A percentile compares a stretch with the other conserved stretches of the same genome.
Conservation (phyloP, 208 protist genomes). For the Crithidia sp. region DNA sequence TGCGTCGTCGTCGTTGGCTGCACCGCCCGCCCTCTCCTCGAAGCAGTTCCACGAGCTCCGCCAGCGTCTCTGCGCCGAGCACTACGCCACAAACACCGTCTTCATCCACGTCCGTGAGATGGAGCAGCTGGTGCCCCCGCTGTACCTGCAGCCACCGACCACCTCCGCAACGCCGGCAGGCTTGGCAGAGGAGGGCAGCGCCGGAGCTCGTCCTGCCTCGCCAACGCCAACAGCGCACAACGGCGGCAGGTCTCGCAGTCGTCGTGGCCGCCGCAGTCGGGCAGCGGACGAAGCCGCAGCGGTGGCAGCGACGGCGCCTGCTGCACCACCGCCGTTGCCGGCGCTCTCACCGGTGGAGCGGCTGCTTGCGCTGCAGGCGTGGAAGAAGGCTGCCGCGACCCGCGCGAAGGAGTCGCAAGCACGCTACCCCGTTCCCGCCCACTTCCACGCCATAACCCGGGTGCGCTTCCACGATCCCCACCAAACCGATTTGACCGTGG, state of each 20-base stretch:
- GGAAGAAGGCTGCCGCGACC: constrained; percentile 52
- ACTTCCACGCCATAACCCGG: constrained; percentile 81
- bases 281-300: background rate
- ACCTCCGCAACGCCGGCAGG: background rate
- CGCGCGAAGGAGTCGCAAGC: constrained; percentile 49
- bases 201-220: background rate
- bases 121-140: constrained; percentile 77
- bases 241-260: constrained; percentile 14
- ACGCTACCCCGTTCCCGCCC: constrained; percentile 43
- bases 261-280: constrained; percentile 21
- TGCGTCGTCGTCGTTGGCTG: background rate
- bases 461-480: constrained; percentile 67
- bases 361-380: constrained; percentile 60
- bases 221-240: background rate
- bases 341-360: constrained; percentile 55
- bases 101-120: constrained; percentile 87
- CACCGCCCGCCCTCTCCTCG: constrained; percentile 9
- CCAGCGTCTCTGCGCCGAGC: constrained; percentile 68
- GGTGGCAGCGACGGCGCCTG: background rate
- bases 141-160: constrained; percentile 41
- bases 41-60: constrained; percentile 41
- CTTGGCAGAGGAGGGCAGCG: constrained; percentile 1
- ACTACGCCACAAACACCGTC: constrained; percentile 65
- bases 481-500: constrained; percentile 59
- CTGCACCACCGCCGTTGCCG: constrained; percentile 1